Base-by-base conservation (phyloP, 1,284 basidiomycete genomes). In the Boletellus dicymbophilus region DNA sequence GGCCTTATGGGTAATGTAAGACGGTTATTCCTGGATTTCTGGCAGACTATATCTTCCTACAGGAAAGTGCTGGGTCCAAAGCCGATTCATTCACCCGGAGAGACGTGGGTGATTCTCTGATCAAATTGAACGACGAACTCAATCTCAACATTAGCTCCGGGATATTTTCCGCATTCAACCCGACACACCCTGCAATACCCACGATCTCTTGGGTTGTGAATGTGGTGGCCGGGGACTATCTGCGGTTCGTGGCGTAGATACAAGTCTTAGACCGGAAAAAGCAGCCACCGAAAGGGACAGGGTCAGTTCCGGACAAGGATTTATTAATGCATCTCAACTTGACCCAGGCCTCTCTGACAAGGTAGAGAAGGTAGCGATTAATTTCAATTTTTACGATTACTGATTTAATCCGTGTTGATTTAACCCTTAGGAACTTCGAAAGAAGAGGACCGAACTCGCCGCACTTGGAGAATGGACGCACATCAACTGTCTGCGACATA, bases 121-220 rank as follows among this genome's bases (percentile, higher is more conserved):
- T 22, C 18, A 40, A 54, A 42, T 22, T 31, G 36, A n/a, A 34
- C 18, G 12, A 30, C 34, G 21, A 44, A 34, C 51, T 54, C 34
- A 53, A 31, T 37, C n/a, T 47, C 22, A 31, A 20, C 18, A 51
- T 25, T 54, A 93, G 88, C 79, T 97, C 23, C 84, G 85, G 41
- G 93, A 95, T 63, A 92, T 99, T 57, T 99, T 99, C 71, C 88
- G 85, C 9, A 74, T 98, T 33, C 85, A 96, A 67, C 73, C 80
- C 0, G 75, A 86, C 46, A 96, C 95, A 0, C 71, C 79, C 3
- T 98, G 94, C 71, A 89, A 95, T 52, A 98, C 96, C 3, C 97
- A 97, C 59, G 93, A 95, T 60, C 76, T 95, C 16, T 73, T 95
- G 15, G 84, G 82, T 46, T 95, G 93, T 63, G 72, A 75, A 27